A percentile compares a stretch with the other conserved stretches of the same genome.
Conservation (phyloP, 1,284 basidiomycete species). For the Cerioporus squamosus region DNA sequence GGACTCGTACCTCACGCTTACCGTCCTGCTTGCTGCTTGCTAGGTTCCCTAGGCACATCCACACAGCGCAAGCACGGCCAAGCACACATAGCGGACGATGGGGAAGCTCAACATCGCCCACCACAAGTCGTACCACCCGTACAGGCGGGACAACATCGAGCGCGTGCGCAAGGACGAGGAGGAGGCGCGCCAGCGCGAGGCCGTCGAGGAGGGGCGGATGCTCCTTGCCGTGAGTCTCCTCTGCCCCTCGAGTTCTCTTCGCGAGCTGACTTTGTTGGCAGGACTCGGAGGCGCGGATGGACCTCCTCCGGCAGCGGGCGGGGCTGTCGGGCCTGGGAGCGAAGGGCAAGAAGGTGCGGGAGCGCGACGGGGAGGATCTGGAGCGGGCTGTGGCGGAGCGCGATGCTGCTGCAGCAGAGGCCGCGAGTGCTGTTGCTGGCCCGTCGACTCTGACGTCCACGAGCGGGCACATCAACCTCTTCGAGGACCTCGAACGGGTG, state of each 20-base stretch:
- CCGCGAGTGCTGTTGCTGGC: slow-evolving; percentile 25
- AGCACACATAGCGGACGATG: slow-evolving; percentile 45
- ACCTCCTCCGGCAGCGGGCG: slow-evolving; percentile 63
- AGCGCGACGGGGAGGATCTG: slow-evolving; percentile 40
- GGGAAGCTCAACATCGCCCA: slow-evolving; percentile 86
- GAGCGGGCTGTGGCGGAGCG: too few relatives aligned
- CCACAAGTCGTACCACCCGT: slow-evolving; percentile 90
- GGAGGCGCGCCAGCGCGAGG: slow-evolving; percentile 68
- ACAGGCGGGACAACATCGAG: slow-evolving; percentile 83
- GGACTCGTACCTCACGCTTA: too few relatives aligned
- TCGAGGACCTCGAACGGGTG: slow-evolving; percentile 75
- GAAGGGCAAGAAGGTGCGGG: slow-evolving; percentile 35
- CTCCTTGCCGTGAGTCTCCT: slow-evolving; percentile 63
- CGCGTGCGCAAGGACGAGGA: slow-evolving; percentile 81
- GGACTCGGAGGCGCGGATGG: slow-evolving; percentile 83
- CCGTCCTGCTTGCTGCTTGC: not conserved
- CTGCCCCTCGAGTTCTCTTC: not conserved
- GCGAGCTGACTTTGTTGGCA: slow-evolving; percentile 28
- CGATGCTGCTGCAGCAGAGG: too few relatives aligned
- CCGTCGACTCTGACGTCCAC: slow-evolving; percentile 43
- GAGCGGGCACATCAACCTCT: slow-evolving; percentile 75
- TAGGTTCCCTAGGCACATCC: not conserved
- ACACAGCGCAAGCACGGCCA: not conserved
- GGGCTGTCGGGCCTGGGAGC: slow-evolving; percentile 34
- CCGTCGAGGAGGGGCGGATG: slow-evolving; percentile 70